Conservation (phyloP, 345 rosid species). For the Sisymbrium irio region DNA sequence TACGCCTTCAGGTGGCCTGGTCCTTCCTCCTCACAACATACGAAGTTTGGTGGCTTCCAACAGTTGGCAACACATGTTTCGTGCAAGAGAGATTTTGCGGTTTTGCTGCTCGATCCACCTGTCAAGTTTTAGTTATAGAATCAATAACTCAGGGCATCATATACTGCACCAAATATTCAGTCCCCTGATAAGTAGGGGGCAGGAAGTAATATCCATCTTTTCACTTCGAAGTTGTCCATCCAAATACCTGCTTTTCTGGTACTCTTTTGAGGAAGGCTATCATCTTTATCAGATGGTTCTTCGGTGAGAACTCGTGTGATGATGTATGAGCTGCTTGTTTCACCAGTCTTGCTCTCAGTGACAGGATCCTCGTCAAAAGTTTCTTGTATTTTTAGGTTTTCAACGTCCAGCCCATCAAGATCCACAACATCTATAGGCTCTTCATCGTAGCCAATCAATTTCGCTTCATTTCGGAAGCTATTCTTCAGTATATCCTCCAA, state of each 20-base stretch:
- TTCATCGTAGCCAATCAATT: slow-evolving; percentile 81
- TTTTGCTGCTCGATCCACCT: slow-evolving; percentile 40
- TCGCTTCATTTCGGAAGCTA: slow-evolving; percentile 50
- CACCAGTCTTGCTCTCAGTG: slow-evolving; percentile 9
- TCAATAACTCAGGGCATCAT: slow-evolving; percentile 10
- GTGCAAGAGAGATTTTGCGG: slow-evolving; percentile 58
- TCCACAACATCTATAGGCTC: slow-evolving; percentile 48
- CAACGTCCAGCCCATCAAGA: slow-evolving; percentile 27
- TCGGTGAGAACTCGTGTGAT: slow-evolving; percentile 26
- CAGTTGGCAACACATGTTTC: slow-evolving; percentile 66
- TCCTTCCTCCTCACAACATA: slow-evolving; percentile 74
- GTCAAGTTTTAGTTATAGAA: background rate
- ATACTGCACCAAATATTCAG: background rate
- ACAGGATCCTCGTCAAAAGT: slow-evolving; percentile 7
- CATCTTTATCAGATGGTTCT: slow-evolving; percentile 19
- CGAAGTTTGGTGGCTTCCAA: slow-evolving; percentile 71
- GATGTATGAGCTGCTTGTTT: slow-evolving; percentile 16
- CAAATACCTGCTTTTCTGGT: slow-evolving; percentile 24
- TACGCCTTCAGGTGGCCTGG: slow-evolving; percentile 70
- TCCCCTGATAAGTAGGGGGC: background rate
- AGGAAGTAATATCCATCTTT: background rate
- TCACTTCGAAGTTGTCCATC: background rate
- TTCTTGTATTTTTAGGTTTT: slow-evolving; percentile 34
- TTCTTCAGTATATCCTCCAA: slow-evolving; percentile 59
- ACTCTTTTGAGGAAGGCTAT: slow-evolving; percentile 17